Evolutionary conservation across 176 grass and related monocot genomes (phyloP), one percentile per base, ranked within the genome.

Genomic region (Triticum monococcum): DNA sequence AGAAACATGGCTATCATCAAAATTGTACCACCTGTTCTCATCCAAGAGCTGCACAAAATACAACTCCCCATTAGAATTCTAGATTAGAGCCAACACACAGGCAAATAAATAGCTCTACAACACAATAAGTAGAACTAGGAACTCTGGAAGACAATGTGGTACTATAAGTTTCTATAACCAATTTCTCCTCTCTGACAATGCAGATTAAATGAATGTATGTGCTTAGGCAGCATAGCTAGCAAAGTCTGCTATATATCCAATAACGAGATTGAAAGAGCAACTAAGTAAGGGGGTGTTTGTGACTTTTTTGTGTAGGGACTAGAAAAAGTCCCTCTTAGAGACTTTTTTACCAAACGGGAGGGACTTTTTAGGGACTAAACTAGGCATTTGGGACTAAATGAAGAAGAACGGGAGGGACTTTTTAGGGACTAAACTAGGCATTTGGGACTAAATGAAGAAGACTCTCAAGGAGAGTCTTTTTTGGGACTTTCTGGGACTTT

Each of bases 21-120:
- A 99, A 92, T 90, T 96, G 68, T 97, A 99, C 97, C 97, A 99
- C 26, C 65, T 89, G 64, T 93, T 96, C 77, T 99, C 90, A n/a
- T 96, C 90, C 79, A 99, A 85, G 68, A 99, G 85, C 97, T 99
- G 89, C 56, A 79, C n/a, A 88, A 87, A 86, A 68, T 66, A 54
- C 52, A 85, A 52, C n/a, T 65, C 87, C 9, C 22, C n/a, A 72
- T 87, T 38, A 90, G 78, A 56, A 83, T 62, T 69, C 12, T 25
- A 31, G 60, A 62, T 35, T 68, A 68, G 18, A 82, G 33, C 50
- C 23, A 10, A 52, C 24, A 54, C 24, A 75, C 13, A 14, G 13
- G 16, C 26, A 75, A 31, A 54, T 52, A 76, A 52, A 54, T 52
- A 76, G 2, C 73, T 70, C 14, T 20, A 45, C 40, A 70, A 64